Evolutionary conservation across 768 basidiomycete genomes (phyloP), one percentile per base, ranked within the genome.

Genomic region (Nevesoporus exiguus): DNA sequence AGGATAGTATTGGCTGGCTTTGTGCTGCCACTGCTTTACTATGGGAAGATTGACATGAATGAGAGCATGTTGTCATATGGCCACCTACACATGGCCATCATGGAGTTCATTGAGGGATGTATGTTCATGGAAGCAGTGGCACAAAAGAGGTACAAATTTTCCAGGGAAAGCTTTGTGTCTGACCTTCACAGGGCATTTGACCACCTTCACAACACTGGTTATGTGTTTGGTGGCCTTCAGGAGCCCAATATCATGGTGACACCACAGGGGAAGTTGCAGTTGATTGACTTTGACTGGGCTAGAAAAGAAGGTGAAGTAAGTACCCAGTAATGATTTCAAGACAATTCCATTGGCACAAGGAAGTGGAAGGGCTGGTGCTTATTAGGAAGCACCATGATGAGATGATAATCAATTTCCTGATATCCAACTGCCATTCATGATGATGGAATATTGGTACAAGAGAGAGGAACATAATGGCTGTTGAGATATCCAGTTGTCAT

Each of bases 181-280:
- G 59, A 71, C 40, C 45, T 76, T 39, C 36, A 50, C n/a, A 6
- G 39, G 0, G 61, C 60, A 8, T 13, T 73, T 4, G 13, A 33
- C 13, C 27, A 52, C 2, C 62, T 75, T 40, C 74, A 77, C 49
- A 30, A 17, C 14, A 33, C 45, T 11, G 70, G 66, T 3, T 71
- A 66, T 29, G 76, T 77, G 3, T 70, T 66, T 57, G 76, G 76
- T 5, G 71, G 76, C 47, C 59, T 77, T n/a, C 71, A 72, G 9
- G 3, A 1, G 13, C 65, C 59, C 4, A 76, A 77, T 47, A 56
- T 77, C 31, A 52, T 77, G 19, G 51, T 71, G 39, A 56, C 53
- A 11, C 48, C 39, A 13, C 52, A 58, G 29, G 19, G 15, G 3
- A 44, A 3, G 33, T 33, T 8, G 1, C 40, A 45, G 13, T 17